Percentiles rank a stretch among this genome's conserved stretches.
These are phyloP conservation scores for Fusarium duplospermum DNA, from an alignment of 2,329 filamentous ascomycete genomes.

Conservation along the genomic window DNA sequence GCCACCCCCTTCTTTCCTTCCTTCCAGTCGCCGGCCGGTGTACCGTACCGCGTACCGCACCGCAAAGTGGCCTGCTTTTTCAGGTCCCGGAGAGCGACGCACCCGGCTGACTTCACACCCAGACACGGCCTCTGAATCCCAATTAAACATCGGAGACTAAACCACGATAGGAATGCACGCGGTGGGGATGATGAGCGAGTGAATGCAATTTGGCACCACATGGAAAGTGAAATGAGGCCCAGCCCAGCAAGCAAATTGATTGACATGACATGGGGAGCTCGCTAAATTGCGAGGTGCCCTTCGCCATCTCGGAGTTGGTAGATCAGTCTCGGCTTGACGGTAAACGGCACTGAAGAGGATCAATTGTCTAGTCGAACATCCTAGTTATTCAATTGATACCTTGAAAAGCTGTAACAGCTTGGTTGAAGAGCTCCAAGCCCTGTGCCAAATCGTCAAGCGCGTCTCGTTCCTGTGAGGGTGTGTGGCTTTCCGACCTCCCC, in stretches of 20 bases:
- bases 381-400: neutral
- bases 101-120: constrained; percentile 19
- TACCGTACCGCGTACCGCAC: neutral
- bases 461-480: constrained; percentile 5
- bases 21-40: neutral
- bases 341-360: neutral
- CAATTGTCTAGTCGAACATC: neutral
- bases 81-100: constrained; percentile 23
- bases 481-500: constrained; percentile 17
- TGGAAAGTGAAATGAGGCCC: constrained; percentile 16
- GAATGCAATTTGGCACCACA: constrained; percentile 11
- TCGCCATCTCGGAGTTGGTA: constrained; percentile 25
- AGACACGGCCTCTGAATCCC: constrained; percentile 2
- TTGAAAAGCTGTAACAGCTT: neutral
- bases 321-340: constrained; percentile 14
- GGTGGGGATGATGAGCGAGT: constrained; percentile 5
- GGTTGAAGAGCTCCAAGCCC: neutral
- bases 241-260: constrained; percentile 20
- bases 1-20: neutral
- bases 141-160: constrained; percentile 29
- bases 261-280: neutral
- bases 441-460: constrained; percentile 5
- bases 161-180: neutral
- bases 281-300: constrained; percentile 3
- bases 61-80: constrained; percentile 35